Base-by-base conservation (phyloP, 2,329 filamentous ascomycete species). In the Aspergillus sp. region DNA sequence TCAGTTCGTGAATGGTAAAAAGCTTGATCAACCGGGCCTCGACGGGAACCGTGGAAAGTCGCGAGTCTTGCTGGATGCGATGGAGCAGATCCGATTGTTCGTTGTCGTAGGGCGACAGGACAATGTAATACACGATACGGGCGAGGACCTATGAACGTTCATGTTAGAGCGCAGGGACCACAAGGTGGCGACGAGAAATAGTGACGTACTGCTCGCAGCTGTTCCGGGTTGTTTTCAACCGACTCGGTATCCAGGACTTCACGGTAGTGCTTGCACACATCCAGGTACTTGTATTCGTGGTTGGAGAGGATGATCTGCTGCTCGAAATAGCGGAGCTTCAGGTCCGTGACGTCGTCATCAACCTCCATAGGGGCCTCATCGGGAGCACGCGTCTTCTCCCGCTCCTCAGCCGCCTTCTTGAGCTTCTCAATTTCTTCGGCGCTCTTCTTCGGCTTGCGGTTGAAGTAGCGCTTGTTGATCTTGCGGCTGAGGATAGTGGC, bases 31-130 rank as follows among this genome's bases (percentile, higher is more conserved):
- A 86, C 71, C 93, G 88, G 31, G 91, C 89, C 65, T 98, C 94
- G 57, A 88, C 84, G 4, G 91, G 80, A 2, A 98, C 87, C 73
- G 90, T 85, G 11, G 87, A 80, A 75, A 93, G 93, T 64, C 95
- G 90, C 7, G 89, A 80, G 76, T 99, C 95, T 75, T 88, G 86
- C 75, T 92, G 87, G 68, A 99, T 90, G 71, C 95, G 91, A 80
- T 99, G 93, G 62, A 99, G 88, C 57, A 99, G 89, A 69, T 99
- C 95, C 68, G 94, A 95, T 77, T 99, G 95, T 77, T 99, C 95
- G 78, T 99, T 99, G 81, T 99, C 94, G 78, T 98, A 92, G 7
- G 95, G 93, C 7, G 95, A 91, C 54, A 99, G 90, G 66, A 98
- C 95, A 75, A 96, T 88, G 78, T 96, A 99, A 84, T 96, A 98